Evolutionary conservation across 805 yeast species (phyloP), one percentile per base, ranked within the genome.

Genomic region (Candida patagonica): DNA sequence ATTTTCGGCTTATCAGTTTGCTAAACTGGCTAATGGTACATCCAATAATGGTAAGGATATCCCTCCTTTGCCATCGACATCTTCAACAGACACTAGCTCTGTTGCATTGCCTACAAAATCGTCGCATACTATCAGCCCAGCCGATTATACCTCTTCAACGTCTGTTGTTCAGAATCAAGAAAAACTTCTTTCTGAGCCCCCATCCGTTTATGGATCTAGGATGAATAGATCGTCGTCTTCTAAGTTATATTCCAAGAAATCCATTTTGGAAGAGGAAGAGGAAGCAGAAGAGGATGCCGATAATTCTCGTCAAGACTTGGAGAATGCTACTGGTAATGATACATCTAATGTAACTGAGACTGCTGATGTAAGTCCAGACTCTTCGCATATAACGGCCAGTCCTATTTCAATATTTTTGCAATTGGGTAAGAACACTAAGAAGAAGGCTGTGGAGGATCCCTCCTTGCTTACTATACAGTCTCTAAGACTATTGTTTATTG

Each of bases 1-100:
- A 41, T 89, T 81, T 55, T 86, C 96, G 4, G 96, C 96, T 0
- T 89, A 88, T 45, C 97, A 89, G 54, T 79, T 80, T 60, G 85
- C 94, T 1, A 83, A 81, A 52, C 67, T 83, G 8, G 66, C 84
- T 0, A 75, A 71, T 44, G 53, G 41, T 41, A 49, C 42, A 53
- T 49, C 43, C 7, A 51, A 60, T 12, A 30, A 42, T 6, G 44
- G 41, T 15, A 43, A 38, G 9, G 46, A 43, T 4, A 51, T 52
- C 7, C 59, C 60, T 6, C 49, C 56, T 9, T 41, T 51, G 16
- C 54, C 54, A 12, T 15, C 37, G 22, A 29, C 40, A 20, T 25
- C 17, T 20, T n/a, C 32, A 5, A 15, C 46, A 55, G 6, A 42
- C 54, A 10, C 59, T 53, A 10, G 54, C 58, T 7, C 47, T 45